These are phyloP conservation scores for Camillea tinctor DNA, from an alignment of 2,329 filamentous ascomycete genomes.

Conservation along the genomic window DNA sequence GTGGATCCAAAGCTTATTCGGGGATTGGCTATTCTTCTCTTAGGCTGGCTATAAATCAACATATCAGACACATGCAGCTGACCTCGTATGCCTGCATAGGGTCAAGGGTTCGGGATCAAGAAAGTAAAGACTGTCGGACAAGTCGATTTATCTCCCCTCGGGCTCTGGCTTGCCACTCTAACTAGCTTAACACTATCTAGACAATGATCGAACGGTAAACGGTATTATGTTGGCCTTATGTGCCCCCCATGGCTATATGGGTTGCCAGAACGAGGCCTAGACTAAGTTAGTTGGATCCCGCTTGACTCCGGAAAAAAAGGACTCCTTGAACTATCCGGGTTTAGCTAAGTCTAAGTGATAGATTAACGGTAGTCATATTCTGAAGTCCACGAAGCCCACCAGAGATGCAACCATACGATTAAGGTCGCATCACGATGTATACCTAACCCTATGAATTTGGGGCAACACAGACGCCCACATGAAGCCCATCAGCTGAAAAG, in stretches of 20 bases:
- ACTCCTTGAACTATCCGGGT: not conserved
- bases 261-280: not conserved
- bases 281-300: not conserved
- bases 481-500: not conserved
- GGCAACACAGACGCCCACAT: not conserved
- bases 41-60: constrained; percentile 10
- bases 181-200: not conserved
- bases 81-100: constrained; percentile 18
- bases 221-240: not conserved
- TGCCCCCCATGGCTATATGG: not conserved
- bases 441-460: not conserved
- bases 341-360: too few relatives aligned
- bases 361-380: too few relatives aligned
- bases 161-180: not conserved
- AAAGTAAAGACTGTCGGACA: not conserved
- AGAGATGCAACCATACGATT: not conserved
- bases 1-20: constrained; percentile 3
- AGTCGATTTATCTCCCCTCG: not conserved
- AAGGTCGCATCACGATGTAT: not conserved
- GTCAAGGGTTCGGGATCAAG: not conserved
- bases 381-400: too few relatives aligned
- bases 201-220: not conserved
- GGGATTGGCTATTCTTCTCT: constrained; percentile 11
- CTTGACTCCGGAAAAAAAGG: not conserved
- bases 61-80: constrained; percentile 15